A percentile compares a stretch with the other conserved stretches of the same genome.
phyloP scores from a whole-genome alignment of 2,329 filamentous ascomycete species.

The Dissoconium aciculare region DNA sequence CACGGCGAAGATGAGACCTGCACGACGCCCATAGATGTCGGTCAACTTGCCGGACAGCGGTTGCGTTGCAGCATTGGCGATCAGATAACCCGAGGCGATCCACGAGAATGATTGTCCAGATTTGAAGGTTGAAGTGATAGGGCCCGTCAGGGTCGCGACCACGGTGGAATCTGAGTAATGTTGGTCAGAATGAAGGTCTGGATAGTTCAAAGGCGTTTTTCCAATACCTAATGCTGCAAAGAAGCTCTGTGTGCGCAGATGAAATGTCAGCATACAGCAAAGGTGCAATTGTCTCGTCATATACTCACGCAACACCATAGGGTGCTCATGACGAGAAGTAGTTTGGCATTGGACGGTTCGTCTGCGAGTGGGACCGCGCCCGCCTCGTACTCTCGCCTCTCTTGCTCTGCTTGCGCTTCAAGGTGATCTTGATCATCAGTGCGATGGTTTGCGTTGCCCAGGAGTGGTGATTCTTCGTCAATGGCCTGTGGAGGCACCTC shows the following conservation, averaged over 20 bases:
- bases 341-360: constrained; percentile 33
- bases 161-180: constrained; percentile 53
- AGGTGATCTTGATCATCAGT: constrained; percentile 9
- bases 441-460: constrained; percentile 7
- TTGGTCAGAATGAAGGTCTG: constrained; percentile 1
- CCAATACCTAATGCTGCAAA: constrained; percentile 38
- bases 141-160: constrained; percentile 69
- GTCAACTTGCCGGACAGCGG: constrained; percentile 74
- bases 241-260: constrained; percentile 33
- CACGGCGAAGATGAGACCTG: constrained; percentile 66
- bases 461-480: constrained; percentile 15
- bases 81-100: constrained; percentile 76
- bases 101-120: constrained; percentile 72
- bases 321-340: constrained; percentile 35
- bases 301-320: constrained; percentile 26
- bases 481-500: constrained; percentile 8
- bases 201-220: too few relatives aligned
- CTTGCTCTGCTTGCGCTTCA: constrained; percentile 20
- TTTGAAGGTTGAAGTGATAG: constrained; percentile 70
- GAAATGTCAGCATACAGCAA: neutral
- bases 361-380: constrained; percentile 20
- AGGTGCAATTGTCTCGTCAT: neutral
- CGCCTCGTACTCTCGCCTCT: constrained; percentile 21
- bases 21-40: constrained; percentile 71
- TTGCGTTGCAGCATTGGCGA: constrained; percentile 75